Percentiles rank a stretch among this genome's conserved stretches.
Conservation (phyloP, 345 rosid genomes). For the Anastatica hierochuntica region DNA sequence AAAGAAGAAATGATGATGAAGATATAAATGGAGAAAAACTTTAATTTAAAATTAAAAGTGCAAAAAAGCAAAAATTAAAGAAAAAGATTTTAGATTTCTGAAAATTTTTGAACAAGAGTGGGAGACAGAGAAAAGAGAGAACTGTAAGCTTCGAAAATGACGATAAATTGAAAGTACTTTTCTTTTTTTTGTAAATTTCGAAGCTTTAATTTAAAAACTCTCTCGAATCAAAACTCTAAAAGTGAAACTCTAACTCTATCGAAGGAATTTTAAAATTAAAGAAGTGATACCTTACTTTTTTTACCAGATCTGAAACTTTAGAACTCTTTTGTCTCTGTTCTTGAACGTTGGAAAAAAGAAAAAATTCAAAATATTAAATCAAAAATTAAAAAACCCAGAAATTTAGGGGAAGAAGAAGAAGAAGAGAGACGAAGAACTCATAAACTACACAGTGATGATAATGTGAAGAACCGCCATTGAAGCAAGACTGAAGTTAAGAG, state of each 20-base stretch:
- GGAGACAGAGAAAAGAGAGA: too few relatives aligned
- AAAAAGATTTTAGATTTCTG: too few relatives aligned
- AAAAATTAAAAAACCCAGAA: background rate
- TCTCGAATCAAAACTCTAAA: slow-evolving; percentile 20
- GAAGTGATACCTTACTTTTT: slow-evolving; percentile 4
- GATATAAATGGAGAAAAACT: too few relatives aligned
- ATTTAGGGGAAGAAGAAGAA: background rate
- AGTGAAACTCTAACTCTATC: slow-evolving; percentile 17
- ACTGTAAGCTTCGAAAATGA: slow-evolving; percentile 20
- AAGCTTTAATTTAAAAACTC: slow-evolving; percentile 29
- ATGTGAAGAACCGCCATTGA: slow-evolving; percentile 14
- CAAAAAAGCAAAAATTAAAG: too few relatives aligned
- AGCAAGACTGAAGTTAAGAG: slow-evolving; percentile 10
- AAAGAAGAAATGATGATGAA: background rate
- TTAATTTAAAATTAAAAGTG: too few relatives aligned
- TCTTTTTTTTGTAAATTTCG: slow-evolving; percentile 9
- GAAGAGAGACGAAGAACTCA: too few relatives aligned
- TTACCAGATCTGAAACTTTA: slow-evolving; percentile 27
- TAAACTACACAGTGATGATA: slow-evolving; percentile 1
- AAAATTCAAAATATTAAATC: too few relatives aligned
- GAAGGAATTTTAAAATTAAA: background rate
- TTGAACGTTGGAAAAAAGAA: too few relatives aligned
- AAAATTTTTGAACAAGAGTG: too few relatives aligned
- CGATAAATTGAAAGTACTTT: slow-evolving; percentile 16
- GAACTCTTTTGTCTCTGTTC: too few relatives aligned